A percentile compares a stretch with the other conserved stretches of the same genome.
These are phyloP conservation scores for Gnomoniopsis sp. DNA, from an alignment of 2,329 filamentous ascomycete species.

Conservation along the genomic window DNA sequence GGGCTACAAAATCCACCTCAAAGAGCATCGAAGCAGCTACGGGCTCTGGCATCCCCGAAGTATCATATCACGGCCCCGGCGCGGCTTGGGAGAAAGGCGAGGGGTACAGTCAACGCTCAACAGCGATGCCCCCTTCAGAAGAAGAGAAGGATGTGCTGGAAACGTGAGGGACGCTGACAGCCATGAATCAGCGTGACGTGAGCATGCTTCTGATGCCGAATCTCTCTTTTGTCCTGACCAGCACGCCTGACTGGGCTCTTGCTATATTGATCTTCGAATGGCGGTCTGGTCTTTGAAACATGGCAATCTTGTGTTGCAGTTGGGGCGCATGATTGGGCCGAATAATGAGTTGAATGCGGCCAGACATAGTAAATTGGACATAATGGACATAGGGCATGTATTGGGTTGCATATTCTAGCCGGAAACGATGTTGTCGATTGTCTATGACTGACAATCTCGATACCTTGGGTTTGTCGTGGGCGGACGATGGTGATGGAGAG, in stretches of 20 bases:
- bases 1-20: neutral
- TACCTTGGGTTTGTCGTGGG: no score
- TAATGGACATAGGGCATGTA: no score
- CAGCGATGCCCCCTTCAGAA: constrained; percentile 36
- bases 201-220: constrained; percentile 1
- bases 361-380: no score
- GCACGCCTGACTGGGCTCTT: neutral
- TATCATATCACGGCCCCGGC: constrained; percentile 49
- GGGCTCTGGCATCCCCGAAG: constrained; percentile 24
- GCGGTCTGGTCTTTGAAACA: neutral
- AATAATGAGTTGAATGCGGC: no score
- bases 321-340: no score
- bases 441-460: no score
- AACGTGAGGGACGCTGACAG: constrained; percentile 25
- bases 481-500: no score
- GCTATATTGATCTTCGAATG: neutral
- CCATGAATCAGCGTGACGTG: neutral
- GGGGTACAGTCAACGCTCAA: constrained; percentile 32
- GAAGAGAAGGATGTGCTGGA: constrained; percentile 40
- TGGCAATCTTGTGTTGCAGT: neutral
- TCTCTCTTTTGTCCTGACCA: neutral
- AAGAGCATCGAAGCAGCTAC: neutral
- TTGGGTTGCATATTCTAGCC: no score
- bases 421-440: no score
- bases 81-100: constrained; percentile 51